Evolutionary conservation across 2,329 filamentous ascomycete species (phyloP).

Genomic region (Pezicula carpinea): DNA sequence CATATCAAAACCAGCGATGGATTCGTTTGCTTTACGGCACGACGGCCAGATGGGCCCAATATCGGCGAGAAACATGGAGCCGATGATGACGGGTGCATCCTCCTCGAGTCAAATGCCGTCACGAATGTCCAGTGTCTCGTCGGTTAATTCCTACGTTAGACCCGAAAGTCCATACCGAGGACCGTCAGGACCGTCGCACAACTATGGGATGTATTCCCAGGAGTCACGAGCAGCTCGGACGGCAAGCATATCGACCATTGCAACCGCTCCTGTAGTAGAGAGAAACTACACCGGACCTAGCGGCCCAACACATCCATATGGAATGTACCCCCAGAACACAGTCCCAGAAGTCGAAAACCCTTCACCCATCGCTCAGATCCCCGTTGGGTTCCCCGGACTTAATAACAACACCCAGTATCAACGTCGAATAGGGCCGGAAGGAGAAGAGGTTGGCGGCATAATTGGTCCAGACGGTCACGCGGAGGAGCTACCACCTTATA

Average conservation of each 20-base stretch:
- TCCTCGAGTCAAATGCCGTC: constrained; percentile 10
- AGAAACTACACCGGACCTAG: constrained; percentile 55
- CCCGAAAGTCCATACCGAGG: constrained; percentile 54
- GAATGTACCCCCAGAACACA: constrained; percentile 79
- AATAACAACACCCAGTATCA: constrained; percentile 53
- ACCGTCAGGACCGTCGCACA: constrained; percentile 68
- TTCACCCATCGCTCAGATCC: constrained; percentile 41
- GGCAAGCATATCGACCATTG: constrained; percentile 65
- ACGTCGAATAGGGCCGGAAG: constrained; percentile 69
- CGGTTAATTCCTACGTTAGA: constrained; percentile 20
- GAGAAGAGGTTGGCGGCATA: constrained; percentile 81
- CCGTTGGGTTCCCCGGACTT: constrained; percentile 70
- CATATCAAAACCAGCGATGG: constrained; percentile 48
- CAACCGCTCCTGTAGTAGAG: constrained; percentile 58
- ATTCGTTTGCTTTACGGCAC: constrained; percentile 47
- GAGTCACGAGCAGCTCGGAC: constrained; percentile 52
- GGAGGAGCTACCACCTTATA: constrained; percentile 89
- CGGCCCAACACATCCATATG: constrained; percentile 79
- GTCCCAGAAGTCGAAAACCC: constrained; percentile 50
- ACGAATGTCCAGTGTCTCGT: constrained; percentile 25
- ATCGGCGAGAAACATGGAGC: constrained; percentile 11
- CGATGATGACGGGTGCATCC: constrained; percentile 5
- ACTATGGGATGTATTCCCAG: constrained; percentile 83
- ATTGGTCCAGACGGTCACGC: constrained; percentile 85
- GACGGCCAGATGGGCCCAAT: constrained; percentile 39